Base-by-base conservation (phyloP, 208 protist species). In the Leishmania martiniquensis region DNA sequence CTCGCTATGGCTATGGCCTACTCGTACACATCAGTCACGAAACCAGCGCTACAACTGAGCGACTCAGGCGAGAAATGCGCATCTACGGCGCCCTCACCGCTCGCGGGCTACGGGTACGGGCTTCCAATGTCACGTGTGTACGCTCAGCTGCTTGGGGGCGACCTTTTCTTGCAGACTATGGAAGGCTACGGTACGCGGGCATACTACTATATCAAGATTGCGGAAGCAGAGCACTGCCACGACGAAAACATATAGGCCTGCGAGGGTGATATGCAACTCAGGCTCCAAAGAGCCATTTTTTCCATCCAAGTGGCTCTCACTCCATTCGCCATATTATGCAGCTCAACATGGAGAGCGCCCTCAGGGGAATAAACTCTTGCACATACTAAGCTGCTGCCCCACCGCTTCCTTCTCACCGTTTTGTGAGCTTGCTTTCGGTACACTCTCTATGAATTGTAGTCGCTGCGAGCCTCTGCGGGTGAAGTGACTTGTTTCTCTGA, bases 81-180 rank as follows among this genome's bases (percentile, higher is more conserved):
- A 1, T 80, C 72, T 0, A 68, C 78, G 6, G 75, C 63, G n/a
- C 77, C 81, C 20, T 87, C 94, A 0, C 91, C 93, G 25, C 77
- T 99, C 15, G 98, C 98, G 32, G 98, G 98, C 22, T 98, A 98
- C 67, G 98, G 98, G 0, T 99, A 98, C 78, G 98, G 98, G 7
- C 81, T 99, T 44, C 98, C 98, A 1, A 92, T 99, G 82, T 95
- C 90, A 10, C 89, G 96, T 42, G 85, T 98, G 51, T 99, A 99
- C 87, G 96, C 97, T 37, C 88, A 88, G 57, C 92, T 95, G 15
- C 98, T 98, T 82, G 96, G 93, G 49, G 98, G 98, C 12, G 98
- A 99, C 78, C 86, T 99, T 6, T 70, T 92, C 29, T 65, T 99
- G 12, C 95, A 97, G 67, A 94, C 93, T 12, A 96, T 99, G 92